phyloP scores from a whole-genome alignment of 164 flowering plant genomes.

The Piper betle region DNA sequence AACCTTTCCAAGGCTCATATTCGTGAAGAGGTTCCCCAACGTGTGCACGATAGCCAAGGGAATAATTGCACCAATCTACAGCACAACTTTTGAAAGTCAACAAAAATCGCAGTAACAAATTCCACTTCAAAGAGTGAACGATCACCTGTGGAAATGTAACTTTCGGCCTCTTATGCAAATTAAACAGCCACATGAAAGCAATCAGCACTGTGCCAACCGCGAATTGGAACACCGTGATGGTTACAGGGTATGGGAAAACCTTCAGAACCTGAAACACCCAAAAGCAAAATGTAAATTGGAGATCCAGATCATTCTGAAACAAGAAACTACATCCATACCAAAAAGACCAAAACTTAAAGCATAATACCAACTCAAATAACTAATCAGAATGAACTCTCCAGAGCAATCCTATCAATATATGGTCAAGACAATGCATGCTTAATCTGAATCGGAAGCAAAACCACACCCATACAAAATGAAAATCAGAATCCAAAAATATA shows the following conservation, averaged over 20 bases:
- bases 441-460: too few relatives aligned
- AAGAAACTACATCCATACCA: too few relatives aligned
- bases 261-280: conserved; percentile 46
- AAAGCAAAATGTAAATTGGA: too few relatives aligned
- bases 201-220: conserved; percentile 54
- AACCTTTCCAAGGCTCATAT: conserved; percentile 99
- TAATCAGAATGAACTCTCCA: too few relatives aligned
- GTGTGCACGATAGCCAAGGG: conserved; percentile 89
- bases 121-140: background rate
- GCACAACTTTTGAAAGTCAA: background rate
- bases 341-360: too few relatives aligned
- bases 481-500: background rate
- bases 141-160: conserved; percentile 53
- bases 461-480: background rate
- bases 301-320: too few relatives aligned
- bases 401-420: too few relatives aligned
- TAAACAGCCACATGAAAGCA: conserved; percentile 50
- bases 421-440: too few relatives aligned
- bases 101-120: background rate
- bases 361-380: too few relatives aligned
- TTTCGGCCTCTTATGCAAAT: conserved; percentile 54
- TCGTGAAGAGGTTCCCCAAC: conserved; percentile 86
- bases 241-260: conserved; percentile 53
- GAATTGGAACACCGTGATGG: conserved; percentile 50
- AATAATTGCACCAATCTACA: conserved; percentile 62